Conservation (phyloP, 1,284 basidiomycete species). For the Paramarasmius palmivorus region DNA sequence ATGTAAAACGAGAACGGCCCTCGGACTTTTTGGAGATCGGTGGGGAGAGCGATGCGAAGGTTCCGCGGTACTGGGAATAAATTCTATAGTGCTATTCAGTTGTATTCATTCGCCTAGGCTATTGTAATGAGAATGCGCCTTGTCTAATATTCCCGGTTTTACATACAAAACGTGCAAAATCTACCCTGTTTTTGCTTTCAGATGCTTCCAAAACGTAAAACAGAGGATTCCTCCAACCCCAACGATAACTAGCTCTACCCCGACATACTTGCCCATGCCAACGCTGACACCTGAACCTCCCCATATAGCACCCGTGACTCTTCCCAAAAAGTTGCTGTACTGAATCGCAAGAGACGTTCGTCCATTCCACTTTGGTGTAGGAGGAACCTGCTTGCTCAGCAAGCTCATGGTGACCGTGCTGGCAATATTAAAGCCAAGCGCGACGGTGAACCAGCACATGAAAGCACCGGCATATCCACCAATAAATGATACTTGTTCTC, state of each 20-base stretch:
- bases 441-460: slow-evolving; percentile 65
- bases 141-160: too few species aligned
- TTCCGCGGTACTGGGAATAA: slow-evolving; percentile 76
- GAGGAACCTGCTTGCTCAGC: slow-evolving; percentile 65
- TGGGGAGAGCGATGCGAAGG: slow-evolving; percentile 62
- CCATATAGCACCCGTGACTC: slow-evolving; percentile 66
- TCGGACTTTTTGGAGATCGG: slow-evolving; percentile 79
- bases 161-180: slow-evolving; percentile 1
- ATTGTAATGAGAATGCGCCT: too few species aligned
- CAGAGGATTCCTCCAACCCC: slow-evolving; percentile 59
- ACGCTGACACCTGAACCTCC: slow-evolving; percentile 65
- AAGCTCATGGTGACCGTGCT: slow-evolving; percentile 67
- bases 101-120: too few species aligned
- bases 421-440: slow-evolving; percentile 70
- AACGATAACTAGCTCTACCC: slow-evolving; percentile 62
- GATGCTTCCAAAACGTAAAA: slow-evolving; percentile 55
- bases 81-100: too few species aligned
- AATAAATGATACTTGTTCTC: neutral
- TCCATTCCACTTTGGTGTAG: slow-evolving; percentile 51
- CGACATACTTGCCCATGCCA: slow-evolving; percentile 64
- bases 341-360: slow-evolving; percentile 59
- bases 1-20: slow-evolving; percentile 76
- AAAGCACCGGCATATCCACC: slow-evolving; percentile 47
- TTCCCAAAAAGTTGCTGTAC: slow-evolving; percentile 65
- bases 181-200: slow-evolving; percentile 67